Conservation (phyloP, 192 early-diverging fungal species). For the Umbelopsis vinacea region DNA sequence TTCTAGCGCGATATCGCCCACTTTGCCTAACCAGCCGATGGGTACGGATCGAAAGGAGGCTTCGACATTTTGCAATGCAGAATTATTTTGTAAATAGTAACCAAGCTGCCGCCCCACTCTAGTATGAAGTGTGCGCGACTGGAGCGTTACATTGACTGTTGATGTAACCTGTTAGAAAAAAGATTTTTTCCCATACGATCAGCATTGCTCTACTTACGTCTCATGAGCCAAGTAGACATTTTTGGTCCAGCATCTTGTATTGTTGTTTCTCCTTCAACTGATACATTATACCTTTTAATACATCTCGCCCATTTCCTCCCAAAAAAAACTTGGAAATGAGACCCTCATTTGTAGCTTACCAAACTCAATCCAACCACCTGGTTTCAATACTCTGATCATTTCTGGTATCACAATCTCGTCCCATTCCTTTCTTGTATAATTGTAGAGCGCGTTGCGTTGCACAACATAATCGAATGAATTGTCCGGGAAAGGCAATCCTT, state of each 20-base stretch:
- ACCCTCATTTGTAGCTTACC: background rate
- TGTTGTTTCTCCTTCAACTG: constrained; percentile 20
- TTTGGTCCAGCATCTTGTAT: constrained; percentile 38
- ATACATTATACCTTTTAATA: background rate
- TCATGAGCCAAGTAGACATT: constrained; percentile 40
- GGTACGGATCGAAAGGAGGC: constrained; percentile 34
- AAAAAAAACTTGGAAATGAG: background rate
- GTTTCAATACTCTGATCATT: constrained; percentile 38
- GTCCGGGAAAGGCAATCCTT: constrained; percentile 38
- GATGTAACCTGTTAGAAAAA: background rate
- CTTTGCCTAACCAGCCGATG: constrained; percentile 36
- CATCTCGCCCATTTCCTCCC: background rate
- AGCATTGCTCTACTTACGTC: constrained; percentile 24
- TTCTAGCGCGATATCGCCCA: constrained; percentile 33
- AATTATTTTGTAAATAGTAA: background rate
- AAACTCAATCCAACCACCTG: constrained; percentile 41
- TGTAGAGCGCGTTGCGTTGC: constrained; percentile 30
- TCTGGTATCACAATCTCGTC: constrained; percentile 27
- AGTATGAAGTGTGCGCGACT: constrained; percentile 28
- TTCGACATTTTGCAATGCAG: background rate
- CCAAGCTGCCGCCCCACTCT: constrained; percentile 25
- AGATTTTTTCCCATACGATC: background rate
- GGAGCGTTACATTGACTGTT: constrained; percentile 40
- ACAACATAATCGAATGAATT: constrained; percentile 41
- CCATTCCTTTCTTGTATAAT: constrained; percentile 35